Evolutionary conservation across 331 rosid genomes (phyloP), one percentile per base, ranked within the genome.

Genomic region (Malus hybrid): DNA sequence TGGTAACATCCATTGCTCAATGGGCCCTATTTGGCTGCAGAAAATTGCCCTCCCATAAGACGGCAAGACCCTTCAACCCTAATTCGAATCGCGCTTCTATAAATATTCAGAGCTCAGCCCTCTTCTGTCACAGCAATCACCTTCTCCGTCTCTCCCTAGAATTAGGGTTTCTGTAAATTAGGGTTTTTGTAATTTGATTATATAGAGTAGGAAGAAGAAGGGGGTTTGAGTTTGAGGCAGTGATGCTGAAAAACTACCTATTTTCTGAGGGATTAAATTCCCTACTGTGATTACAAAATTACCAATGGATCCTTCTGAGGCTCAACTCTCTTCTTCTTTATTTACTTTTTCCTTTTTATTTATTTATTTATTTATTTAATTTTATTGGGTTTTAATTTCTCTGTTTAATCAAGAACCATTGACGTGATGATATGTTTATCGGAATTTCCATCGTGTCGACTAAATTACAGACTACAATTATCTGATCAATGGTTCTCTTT

Each of bases 301-400:
- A 88, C 96, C 98, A 93, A 93, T 91, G 96, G 93, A 89, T 91
- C 98, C 97, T 93, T 86, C 98, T 93, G 98, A 93, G 98, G 96
- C 93, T 72, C 65, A 31, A 82, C 62, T 24, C 73, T 62, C 14
- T 20, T 36, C 64, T 19, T 56, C 4, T 6, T 63, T 3, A 8
- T 24, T 29, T 24, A 61, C 1, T 9, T 18, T 33, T 68, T 7
- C 39, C 34, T 10, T 44, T 32, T 19, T 6, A n/a, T 24, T 24
- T 24, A 24, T 24, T 24, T 24, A 24, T 11, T 3, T 8, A 0
- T 6, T 68, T 12, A 42, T 42, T 42, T 42, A 6, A 16, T 19
- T 10, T 33, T 36, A 14, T 29, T 68, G 6, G 3, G 5, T 20
- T 6, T 68, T 50, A 15, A 28, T 32, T 42, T 18, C 20, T 29